These are phyloP conservation scores for Mucor plumbeus DNA, from an alignment of 371 early-diverging fungal species.

Conservation along the genomic window DNA sequence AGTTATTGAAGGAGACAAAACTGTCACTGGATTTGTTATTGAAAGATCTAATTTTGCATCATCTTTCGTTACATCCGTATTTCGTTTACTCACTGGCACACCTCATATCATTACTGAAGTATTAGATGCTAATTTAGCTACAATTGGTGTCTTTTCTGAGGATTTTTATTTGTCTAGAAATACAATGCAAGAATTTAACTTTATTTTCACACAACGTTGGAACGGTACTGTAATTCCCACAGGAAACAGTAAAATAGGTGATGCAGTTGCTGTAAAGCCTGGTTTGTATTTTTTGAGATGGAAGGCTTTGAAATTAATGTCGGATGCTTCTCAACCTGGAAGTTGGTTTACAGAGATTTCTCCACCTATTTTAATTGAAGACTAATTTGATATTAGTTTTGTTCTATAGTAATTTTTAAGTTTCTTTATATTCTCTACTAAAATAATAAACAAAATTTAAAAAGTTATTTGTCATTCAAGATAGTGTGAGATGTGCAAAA, in stretches of 20 bases:
- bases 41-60: not conserved
- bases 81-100: constrained; percentile 28
- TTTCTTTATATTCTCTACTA: too few species aligned
- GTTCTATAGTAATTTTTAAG: too few species aligned
- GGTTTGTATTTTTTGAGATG: constrained; percentile 28
- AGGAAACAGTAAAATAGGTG: constrained; percentile 5
- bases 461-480: too few species aligned
- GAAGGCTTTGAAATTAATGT: constrained; percentile 26
- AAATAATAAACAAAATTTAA: too few species aligned
- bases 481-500: too few species aligned
- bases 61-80: constrained; percentile 10
- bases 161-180: constrained; percentile 23
- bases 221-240: constrained; percentile 27
- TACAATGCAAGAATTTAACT: constrained; percentile 8
- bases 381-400: not conserved
- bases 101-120: constrained; percentile 21
- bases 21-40: constrained; percentile 3
- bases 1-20: not conserved
- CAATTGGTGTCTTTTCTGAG: constrained; percentile 17
- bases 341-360: constrained; percentile 27
- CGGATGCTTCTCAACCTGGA: constrained; percentile 16
- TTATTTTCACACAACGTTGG: constrained; percentile 23
- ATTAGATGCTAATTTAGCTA: constrained; percentile 4
- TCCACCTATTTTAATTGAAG: constrained; percentile 18
- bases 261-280: not conserved